phyloP scores from a whole-genome alignment of 2,329 filamentous ascomycete genomes.

The Penicillium brasilianum region DNA sequence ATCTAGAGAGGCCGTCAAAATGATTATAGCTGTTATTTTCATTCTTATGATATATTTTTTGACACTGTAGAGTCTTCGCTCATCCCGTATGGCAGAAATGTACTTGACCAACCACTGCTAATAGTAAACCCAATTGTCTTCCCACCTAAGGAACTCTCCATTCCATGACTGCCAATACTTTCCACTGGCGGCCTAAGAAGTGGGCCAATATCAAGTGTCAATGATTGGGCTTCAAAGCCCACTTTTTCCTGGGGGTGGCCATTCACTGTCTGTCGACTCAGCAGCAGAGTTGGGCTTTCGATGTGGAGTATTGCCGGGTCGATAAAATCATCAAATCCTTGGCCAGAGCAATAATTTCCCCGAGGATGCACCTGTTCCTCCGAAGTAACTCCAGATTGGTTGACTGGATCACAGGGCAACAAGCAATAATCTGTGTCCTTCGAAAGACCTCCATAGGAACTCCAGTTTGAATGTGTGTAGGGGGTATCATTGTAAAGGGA shows the following conservation, averaged over 20 bases:
- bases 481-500: not conserved
- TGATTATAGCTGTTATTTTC: not conserved
- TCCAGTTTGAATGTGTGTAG: not conserved
- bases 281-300: not conserved
- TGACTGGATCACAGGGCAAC: not conserved
- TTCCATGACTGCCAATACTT: not conserved
- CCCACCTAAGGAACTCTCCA: too few species aligned
- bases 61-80: not conserved
- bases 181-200: not conserved
- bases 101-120: constrained; percentile 24
- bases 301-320: constrained; percentile 11
- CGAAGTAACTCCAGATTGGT: not conserved
- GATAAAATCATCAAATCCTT: constrained; percentile 1
- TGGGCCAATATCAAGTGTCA: not conserved
- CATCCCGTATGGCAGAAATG: constrained; percentile 12
- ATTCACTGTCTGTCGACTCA: not conserved
- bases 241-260: too few species aligned
- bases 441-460: not conserved
- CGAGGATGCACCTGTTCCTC: not conserved
- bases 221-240: not conserved
- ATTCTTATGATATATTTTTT: not conserved
- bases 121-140: constrained; percentile 17
- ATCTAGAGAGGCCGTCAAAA: not conserved
- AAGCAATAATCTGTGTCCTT: not conserved
- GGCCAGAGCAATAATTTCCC: not conserved